These are phyloP conservation scores for Rhizophora apiculata DNA, from an alignment of 345 rosid genomes.

Conservation along the genomic window DNA sequence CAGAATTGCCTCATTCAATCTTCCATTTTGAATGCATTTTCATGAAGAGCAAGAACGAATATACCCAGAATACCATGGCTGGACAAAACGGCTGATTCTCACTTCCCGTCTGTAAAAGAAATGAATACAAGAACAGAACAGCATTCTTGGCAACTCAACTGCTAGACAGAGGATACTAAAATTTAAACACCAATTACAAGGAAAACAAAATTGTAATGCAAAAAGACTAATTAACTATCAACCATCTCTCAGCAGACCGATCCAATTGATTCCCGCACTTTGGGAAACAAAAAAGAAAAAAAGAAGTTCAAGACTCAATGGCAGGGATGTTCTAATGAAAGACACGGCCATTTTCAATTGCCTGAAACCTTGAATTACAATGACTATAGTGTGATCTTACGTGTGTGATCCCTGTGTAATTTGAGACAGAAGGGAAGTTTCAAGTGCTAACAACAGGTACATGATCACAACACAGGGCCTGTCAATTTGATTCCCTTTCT, in stretches of 20 bases:
- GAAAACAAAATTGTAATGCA: background rate
- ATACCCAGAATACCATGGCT: too few relatives aligned
- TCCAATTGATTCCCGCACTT: too few relatives aligned
- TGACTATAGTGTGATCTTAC: slow-evolving; percentile 4
- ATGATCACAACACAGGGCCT: background rate
- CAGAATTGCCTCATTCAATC: too few relatives aligned
- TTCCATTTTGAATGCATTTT: too few relatives aligned
- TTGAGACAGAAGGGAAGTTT: background rate
- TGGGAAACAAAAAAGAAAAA: background rate
- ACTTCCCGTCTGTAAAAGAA: too few relatives aligned
- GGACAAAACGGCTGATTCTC: too few relatives aligned
- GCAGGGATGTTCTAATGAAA: slow-evolving; percentile 1
- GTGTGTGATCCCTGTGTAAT: slow-evolving; percentile 7
- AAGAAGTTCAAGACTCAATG: background rate
- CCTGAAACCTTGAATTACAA: slow-evolving; percentile 13
- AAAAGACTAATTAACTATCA: background rate
- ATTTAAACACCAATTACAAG: background rate
- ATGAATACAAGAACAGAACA: too few relatives aligned
- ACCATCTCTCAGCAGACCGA: too few relatives aligned
- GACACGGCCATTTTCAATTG: background rate
- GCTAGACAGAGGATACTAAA: too few relatives aligned
- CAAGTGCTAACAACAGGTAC: slow-evolving; percentile 3
- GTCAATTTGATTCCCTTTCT: background rate
- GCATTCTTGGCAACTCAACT: too few relatives aligned
- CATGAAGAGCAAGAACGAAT: too few relatives aligned